Conservation (phyloP, 1,139 yeast species). For the Debaryomycetaceae sp. region DNA sequence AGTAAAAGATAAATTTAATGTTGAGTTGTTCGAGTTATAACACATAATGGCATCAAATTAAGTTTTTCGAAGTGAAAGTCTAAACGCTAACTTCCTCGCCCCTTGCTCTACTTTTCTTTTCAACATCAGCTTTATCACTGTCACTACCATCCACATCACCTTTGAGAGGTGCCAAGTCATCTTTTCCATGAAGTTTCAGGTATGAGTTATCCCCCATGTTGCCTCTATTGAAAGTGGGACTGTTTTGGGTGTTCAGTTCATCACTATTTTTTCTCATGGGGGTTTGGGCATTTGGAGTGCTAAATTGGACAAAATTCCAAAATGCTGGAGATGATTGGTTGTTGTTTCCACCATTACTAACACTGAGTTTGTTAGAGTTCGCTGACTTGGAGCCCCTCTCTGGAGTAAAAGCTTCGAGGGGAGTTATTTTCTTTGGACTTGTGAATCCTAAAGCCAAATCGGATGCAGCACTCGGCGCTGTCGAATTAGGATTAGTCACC, state of each 20-base stretch:
- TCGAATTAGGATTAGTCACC: constrained; percentile 11
- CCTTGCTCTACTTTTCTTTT: not conserved
- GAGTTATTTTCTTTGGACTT: constrained; percentile 56
- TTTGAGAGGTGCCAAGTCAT: constrained; percentile 17
- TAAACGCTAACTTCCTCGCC: constrained; percentile 1
- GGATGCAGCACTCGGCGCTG: constrained; percentile 17
- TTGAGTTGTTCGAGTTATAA: not conserved
- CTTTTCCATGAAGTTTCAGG: constrained; percentile 6
- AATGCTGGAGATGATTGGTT: constrained; percentile 67
- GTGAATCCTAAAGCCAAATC: constrained; percentile 40
- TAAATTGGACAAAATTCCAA: constrained; percentile 76
- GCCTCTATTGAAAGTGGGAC: constrained; percentile 40
- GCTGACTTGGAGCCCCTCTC: constrained; percentile 60
- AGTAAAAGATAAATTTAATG: not conserved
- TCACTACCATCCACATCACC: constrained; percentile 8
- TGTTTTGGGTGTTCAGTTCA: constrained; percentile 35
- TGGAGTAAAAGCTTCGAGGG: constrained; percentile 80
- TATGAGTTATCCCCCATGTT: constrained; percentile 8
- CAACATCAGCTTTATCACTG: constrained; percentile 1
- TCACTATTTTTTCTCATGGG: constrained; percentile 40
- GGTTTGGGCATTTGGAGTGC: constrained; percentile 59
- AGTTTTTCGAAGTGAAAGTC: not conserved
- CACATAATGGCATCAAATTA: constrained; percentile 1
- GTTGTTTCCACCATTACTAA: constrained; percentile 23
- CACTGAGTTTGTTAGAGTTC: constrained; percentile 12